Conservation (phyloP, 345 rosid genomes). For the Triadica sebifera region DNA sequence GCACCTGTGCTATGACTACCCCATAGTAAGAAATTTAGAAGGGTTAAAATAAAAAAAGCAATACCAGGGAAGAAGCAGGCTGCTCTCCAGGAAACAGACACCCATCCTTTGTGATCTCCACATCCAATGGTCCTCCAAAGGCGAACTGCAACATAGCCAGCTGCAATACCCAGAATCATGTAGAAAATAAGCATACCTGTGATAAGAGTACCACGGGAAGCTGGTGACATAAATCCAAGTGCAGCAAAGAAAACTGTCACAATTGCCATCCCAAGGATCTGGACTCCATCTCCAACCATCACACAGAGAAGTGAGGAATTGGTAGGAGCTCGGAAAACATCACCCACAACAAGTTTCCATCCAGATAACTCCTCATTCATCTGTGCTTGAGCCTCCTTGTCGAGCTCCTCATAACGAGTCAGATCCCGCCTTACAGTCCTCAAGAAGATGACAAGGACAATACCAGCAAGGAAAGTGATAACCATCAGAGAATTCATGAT, state of each 20-base stretch:
- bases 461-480: slow-evolving; percentile 84
- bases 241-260: slow-evolving; percentile 71
- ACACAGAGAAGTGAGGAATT: slow-evolving; percentile 58
- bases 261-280: slow-evolving; percentile 73
- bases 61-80: slow-evolving; percentile 81
- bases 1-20: slow-evolving; percentile 73
- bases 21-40: slow-evolving; percentile 63
- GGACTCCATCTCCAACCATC: slow-evolving; percentile 74
- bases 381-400: slow-evolving; percentile 89
- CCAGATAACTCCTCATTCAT: slow-evolving; percentile 92
- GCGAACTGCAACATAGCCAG: slow-evolving; percentile 71
- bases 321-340: slow-evolving; percentile 64
- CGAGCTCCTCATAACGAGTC: slow-evolving; percentile 84
- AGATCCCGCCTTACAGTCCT: slow-evolving; percentile 86
- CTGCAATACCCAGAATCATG: slow-evolving; percentile 67
- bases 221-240: slow-evolving; percentile 81
- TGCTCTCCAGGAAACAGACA: slow-evolving; percentile 63
- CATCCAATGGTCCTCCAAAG: slow-evolving; percentile 62
- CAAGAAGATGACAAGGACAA: slow-evolving; percentile 79
- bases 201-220: slow-evolving; percentile 68
- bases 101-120: slow-evolving; percentile 62
- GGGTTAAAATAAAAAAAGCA: slow-evolving; percentile 55
- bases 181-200: slow-evolving; percentile 74
- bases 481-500: slow-evolving; percentile 81
- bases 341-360: slow-evolving; percentile 80